Percentiles rank a stretch among this genome's conserved stretches.
These are phyloP conservation scores for Blastomyces gilchristii DNA, from an alignment of 2,329 filamentous ascomycete genomes.

Conservation along the genomic window DNA sequence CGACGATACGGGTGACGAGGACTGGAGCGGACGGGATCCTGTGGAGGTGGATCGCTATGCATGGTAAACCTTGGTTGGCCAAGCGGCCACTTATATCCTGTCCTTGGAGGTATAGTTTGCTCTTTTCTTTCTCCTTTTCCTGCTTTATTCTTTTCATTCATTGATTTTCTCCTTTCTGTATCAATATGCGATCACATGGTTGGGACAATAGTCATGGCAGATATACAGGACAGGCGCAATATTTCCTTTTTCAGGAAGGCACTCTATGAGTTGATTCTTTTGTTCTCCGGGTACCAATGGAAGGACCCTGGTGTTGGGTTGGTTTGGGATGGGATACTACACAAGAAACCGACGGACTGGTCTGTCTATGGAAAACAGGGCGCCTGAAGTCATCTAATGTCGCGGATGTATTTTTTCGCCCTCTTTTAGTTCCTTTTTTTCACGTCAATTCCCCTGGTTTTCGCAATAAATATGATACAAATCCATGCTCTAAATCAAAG, in stretches of 20 bases:
- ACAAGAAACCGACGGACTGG: neutral
- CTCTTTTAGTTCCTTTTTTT: too few relatives aligned
- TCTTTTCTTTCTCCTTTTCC: neutral
- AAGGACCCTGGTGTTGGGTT: neutral
- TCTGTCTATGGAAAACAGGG: too few relatives aligned
- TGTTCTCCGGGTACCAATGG: neutral
- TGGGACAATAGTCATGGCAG: neutral
- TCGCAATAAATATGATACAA: neutral
- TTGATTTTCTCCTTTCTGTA: neutral
- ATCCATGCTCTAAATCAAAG: too few relatives aligned
- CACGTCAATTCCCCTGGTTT: neutral
- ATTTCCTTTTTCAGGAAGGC: neutral
- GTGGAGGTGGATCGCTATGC: constrained; percentile 23
- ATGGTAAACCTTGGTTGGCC: constrained; percentile 17
- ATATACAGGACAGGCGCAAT: neutral
- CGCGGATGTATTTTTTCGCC: too few relatives aligned
- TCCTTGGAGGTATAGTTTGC: neutral
- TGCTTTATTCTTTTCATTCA: neutral
- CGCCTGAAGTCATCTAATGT: neutral
- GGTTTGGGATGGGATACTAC: neutral
- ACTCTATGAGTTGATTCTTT: neutral
- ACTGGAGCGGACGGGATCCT: constrained; percentile 47
- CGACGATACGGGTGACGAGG: constrained; percentile 49
- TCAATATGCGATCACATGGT: neutral
- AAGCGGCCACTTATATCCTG: neutral